Percentiles rank a stretch among this genome's conserved stretches.
phyloP scores from a whole-genome alignment of 495 filamentous ascomycete species.

The Letharia columbiana region DNA sequence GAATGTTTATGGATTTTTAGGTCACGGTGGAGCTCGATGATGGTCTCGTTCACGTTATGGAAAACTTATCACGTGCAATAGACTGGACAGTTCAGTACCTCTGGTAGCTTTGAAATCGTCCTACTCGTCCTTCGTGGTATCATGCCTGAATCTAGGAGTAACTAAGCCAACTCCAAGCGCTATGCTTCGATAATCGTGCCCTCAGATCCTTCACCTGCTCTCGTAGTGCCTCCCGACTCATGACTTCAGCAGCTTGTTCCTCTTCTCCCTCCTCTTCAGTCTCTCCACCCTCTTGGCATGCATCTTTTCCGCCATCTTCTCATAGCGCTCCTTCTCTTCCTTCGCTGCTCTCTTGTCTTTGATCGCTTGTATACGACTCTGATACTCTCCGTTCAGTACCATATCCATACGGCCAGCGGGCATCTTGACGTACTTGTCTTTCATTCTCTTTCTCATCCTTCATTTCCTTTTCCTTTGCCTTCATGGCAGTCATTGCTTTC shows the following conservation, averaged over 20 bases:
- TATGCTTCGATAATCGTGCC: slow-evolving; percentile 13
- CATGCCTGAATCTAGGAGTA: neutral
- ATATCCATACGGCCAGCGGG: neutral
- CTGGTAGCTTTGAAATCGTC: neutral
- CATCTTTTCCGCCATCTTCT: slow-evolving; percentile 96
- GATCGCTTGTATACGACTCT: slow-evolving; percentile 69
- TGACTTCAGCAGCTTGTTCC: slow-evolving; percentile 91
- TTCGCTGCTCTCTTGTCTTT: slow-evolving; percentile 76
- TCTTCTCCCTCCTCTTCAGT: slow-evolving; percentile 88
- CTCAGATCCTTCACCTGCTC: neutral
- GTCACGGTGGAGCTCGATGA: slow-evolving; percentile 11
- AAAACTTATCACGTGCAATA: too few relatives aligned
- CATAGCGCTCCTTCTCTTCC: slow-evolving; percentile 87
- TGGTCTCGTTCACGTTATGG: neutral
- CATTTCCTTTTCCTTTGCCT: slow-evolving; percentile 87
- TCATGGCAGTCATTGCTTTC: slow-evolving; percentile 59
- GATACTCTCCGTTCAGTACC: slow-evolving; percentile 8
- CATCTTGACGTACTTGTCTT: slow-evolving; percentile 53
- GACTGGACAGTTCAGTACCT: neutral
- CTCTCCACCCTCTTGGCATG: slow-evolving; percentile 89
- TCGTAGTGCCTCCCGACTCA: slow-evolving; percentile 38
- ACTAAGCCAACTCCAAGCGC: slow-evolving; percentile 8
- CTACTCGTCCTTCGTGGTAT: slow-evolving; percentile 1
- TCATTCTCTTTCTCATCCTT: slow-evolving; percentile 90
- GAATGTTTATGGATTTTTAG: slow-evolving; percentile 4